Percentiles rank a stretch among this genome's conserved stretches.
Conservation (phyloP, 169 alveolate genomes). For the Toxoplasma gondii region DNA sequence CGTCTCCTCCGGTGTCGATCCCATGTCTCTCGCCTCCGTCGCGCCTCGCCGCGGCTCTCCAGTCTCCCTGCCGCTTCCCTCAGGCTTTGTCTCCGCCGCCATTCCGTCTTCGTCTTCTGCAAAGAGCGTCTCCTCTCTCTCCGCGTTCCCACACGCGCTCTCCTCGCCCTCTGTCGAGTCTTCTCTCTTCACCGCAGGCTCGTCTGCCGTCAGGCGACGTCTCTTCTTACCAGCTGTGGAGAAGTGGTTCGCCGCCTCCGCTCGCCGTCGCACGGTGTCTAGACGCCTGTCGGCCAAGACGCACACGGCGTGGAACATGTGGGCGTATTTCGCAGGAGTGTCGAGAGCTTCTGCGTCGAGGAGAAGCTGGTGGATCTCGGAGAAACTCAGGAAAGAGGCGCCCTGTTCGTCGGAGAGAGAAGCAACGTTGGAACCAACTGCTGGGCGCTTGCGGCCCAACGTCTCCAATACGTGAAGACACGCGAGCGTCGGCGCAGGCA, state of each 20-base stretch:
- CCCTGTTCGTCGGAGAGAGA: not conserved
- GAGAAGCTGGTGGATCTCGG: not conserved
- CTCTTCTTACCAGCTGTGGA: not conserved
- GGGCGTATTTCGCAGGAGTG: slow-evolving; percentile 9
- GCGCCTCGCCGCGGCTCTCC: too few species aligned
- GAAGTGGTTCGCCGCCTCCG: not conserved
- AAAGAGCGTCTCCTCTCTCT: not conserved
- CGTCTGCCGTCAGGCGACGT: not conserved
- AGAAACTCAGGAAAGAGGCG: not conserved
- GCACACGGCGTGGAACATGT: slow-evolving; percentile 31
- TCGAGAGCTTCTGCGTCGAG: not conserved
- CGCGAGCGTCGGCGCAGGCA: not conserved
- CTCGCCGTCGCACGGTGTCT: not conserved
- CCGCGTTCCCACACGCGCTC: not conserved
- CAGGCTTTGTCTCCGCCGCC: too few species aligned
- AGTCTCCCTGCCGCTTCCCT: too few species aligned
- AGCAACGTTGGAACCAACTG: not conserved
- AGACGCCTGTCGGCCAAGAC: slow-evolving; percentile 18
- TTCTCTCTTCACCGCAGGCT: not conserved
- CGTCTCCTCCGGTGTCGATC: too few species aligned
- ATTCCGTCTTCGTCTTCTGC: too few species aligned
- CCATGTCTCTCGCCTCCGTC: too few species aligned
- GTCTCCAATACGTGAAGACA: slow-evolving; percentile 30
- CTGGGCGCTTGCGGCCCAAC: not conserved
- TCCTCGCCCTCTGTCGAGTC: not conserved